Evolutionary conservation across 768 basidiomycete genomes (phyloP).

Genomic region (Serendipita indica): DNA sequence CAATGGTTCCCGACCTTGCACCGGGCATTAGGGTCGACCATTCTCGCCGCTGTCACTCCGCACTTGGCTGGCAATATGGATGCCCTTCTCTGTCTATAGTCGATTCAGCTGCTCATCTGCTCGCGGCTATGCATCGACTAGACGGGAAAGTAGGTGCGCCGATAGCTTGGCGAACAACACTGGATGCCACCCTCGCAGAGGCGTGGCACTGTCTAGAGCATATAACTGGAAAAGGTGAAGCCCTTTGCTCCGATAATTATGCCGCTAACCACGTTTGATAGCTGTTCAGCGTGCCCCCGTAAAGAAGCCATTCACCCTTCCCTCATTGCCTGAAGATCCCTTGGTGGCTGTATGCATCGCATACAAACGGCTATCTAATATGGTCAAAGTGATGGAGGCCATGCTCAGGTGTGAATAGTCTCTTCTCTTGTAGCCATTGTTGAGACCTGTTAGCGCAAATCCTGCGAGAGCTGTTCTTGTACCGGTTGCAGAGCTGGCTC

Average conservation of each 20-base stretch:
- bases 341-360: constrained; percentile 37
- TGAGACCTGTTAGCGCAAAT: constrained; percentile 9
- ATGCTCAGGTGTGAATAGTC: constrained; percentile 36
- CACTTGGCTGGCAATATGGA: constrained; percentile 38
- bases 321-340: constrained; percentile 30
- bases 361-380: constrained; percentile 45
- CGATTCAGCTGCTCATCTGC: constrained; percentile 40
- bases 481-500: constrained; percentile 48
- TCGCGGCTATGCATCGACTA: constrained; percentile 47
- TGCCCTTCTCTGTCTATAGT: constrained; percentile 25
- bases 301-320: constrained; percentile 14
- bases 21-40: constrained; percentile 35
- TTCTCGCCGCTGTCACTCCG: constrained; percentile 40
- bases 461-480: constrained; percentile 45
- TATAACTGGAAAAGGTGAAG: constrained; percentile 38
- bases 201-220: constrained; percentile 53
- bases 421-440: constrained; percentile 6
- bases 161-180: constrained; percentile 55
- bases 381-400: constrained; percentile 34
- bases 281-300: no score
- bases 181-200: constrained; percentile 53
- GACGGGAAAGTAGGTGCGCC: constrained; percentile 69
- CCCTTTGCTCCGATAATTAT: no score
- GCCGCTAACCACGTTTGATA: no score
- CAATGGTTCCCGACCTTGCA: constrained; percentile 53